Evolutionary conservation across 768 basidiomycete genomes (phyloP).

Genomic region (Nidularia sp.): DNA sequence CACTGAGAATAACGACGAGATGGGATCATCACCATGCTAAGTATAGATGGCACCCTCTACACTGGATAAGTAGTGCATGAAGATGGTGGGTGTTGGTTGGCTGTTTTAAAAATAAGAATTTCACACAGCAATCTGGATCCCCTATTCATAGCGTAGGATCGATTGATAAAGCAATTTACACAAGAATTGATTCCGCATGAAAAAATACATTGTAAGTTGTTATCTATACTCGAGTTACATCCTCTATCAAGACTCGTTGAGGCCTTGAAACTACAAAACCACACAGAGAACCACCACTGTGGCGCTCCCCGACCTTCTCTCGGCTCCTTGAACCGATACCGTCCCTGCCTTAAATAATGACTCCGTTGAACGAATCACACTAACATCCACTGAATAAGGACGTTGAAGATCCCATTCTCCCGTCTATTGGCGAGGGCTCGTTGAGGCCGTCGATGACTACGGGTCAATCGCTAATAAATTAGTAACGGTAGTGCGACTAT

Average conservation of each 20-base stretch:
- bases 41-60: too few relatives aligned
- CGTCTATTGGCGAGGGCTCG: conserved; percentile 64
- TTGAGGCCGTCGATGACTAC: conserved; percentile 65
- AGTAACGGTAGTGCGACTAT: conserved; percentile 44
- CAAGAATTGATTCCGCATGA: not conserved
- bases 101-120: not conserved
- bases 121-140: too few relatives aligned
- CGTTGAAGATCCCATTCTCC: conserved; percentile 66
- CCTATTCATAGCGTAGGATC: too few relatives aligned
- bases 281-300: conserved; percentile 5
- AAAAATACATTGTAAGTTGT: not conserved
- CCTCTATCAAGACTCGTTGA: conserved; percentile 41
- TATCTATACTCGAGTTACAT: not conserved
- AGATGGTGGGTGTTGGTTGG: not conserved
- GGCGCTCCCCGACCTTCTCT: conserved; percentile 13
- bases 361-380: conserved; percentile 46
- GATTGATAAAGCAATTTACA: too few relatives aligned
- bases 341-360: conserved; percentile 40
- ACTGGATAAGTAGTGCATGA: not conserved
- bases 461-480: conserved; percentile 22
- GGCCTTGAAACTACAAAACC: conserved; percentile 28
- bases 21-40: not conserved
- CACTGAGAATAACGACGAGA: not conserved
- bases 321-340: conserved; percentile 21
- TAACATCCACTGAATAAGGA: conserved; percentile 47